Percentiles rank a stretch among this genome's conserved stretches.
Conservation (phyloP, 495 filamentous ascomycete species). For the Terfezia claveryi region DNA sequence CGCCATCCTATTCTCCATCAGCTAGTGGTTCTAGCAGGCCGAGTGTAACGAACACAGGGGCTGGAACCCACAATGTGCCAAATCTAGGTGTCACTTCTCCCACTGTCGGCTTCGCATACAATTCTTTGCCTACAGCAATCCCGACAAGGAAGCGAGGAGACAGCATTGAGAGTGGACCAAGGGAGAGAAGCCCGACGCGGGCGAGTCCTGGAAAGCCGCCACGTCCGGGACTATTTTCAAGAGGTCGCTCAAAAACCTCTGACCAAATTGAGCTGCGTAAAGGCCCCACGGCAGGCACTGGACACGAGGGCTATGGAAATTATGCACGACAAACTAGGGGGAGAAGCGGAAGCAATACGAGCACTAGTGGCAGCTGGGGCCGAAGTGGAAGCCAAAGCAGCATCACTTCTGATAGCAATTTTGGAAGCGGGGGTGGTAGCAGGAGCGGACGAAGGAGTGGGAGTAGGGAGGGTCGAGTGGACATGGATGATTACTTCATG, state of each 20-base stretch:
- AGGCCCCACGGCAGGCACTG: constrained; percentile 78
- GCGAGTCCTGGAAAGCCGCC: constrained; percentile 11
- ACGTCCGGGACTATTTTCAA: constrained; percentile 11
- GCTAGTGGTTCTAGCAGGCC: not conserved
- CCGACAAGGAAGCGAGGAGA: constrained; percentile 3
- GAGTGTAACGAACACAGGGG: not conserved
- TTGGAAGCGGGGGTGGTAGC: constrained; percentile 25
- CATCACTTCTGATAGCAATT: constrained; percentile 26
- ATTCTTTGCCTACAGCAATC: constrained; percentile 5
- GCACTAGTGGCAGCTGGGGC: constrained; percentile 24
- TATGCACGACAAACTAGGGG: constrained; percentile 29
- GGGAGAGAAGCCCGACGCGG: constrained; percentile 10
- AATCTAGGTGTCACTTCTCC: not conserved
- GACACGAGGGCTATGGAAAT: constrained; percentile 85
- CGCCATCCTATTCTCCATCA: not conserved
- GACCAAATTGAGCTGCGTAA: constrained; percentile 38
- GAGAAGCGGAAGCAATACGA: constrained; percentile 36
- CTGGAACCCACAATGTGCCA: not conserved
- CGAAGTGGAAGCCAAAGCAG: constrained; percentile 23
- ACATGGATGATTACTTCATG: constrained; percentile 43
- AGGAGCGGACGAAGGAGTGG: constrained; percentile 36
- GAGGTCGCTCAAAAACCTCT: constrained; percentile 11
- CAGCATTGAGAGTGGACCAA: constrained; percentile 5
- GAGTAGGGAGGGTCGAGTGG: constrained; percentile 24
- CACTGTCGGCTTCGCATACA: not conserved